These are phyloP conservation scores for Solanum piurae DNA, from an alignment of 257 asterid genomes.

Conservation along the genomic window DNA sequence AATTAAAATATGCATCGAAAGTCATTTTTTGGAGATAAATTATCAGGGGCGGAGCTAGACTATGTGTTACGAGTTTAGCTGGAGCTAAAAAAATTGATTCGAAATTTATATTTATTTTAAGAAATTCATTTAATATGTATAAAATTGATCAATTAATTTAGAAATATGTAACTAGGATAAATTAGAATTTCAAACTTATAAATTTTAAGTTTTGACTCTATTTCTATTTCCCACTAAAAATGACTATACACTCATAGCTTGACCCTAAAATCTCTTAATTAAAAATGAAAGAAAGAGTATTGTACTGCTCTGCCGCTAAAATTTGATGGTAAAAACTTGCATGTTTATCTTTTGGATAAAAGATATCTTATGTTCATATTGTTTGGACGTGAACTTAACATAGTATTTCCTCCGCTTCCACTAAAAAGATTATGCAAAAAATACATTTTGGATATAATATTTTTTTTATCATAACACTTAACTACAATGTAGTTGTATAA, in stretches of 20 bases:
- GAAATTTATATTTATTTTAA: neutral
- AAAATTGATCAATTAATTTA: neutral
- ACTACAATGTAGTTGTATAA: accelerated
- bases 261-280: neutral
- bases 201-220: neutral
- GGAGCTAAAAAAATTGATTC: accelerated
- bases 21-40: neutral
- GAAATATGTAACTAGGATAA: neutral
- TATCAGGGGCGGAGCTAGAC: neutral
- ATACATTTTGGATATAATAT: too few species aligned
- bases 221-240: neutral
- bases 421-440: neutral
- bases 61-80: neutral
- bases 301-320: neutral
- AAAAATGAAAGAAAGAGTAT: neutral
- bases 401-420: neutral
- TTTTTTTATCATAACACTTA: neutral
- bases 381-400: neutral
- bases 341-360: neutral
- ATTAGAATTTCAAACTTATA: neutral
- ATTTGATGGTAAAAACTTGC: neutral
- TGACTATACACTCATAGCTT: accelerated
- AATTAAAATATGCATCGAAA: neutral
- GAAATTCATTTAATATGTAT: neutral
- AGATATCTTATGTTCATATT: neutral